A percentile compares a stretch with the other conserved stretches of the same genome.
Evolutionary conservation across 257 asterid genomes (phyloP).

Genomic region (Solanum corneliomulleri): DNA sequence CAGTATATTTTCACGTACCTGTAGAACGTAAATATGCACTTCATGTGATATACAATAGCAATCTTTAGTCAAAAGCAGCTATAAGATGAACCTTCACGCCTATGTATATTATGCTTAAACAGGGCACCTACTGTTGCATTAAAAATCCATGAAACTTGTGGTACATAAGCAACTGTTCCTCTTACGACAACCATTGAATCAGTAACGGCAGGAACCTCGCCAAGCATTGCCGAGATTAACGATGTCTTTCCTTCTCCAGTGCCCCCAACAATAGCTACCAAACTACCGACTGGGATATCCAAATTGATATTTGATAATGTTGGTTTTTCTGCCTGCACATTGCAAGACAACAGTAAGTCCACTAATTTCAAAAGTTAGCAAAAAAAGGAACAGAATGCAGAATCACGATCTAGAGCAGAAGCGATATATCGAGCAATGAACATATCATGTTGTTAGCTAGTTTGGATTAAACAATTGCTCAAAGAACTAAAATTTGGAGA

Average conservation of each 20-base stretch:
- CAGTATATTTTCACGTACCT: conserved; percentile 93
- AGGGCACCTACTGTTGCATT: conserved; percentile 75
- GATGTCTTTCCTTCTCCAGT: conserved; percentile 99
- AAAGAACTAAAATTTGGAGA: neutral
- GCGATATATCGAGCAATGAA: neutral
- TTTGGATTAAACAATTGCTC: neutral
- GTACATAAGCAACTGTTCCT: conserved; percentile 90
- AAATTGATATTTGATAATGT: conserved; percentile 73
- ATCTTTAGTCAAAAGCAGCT: neutral
- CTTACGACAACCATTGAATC: conserved; percentile 59
- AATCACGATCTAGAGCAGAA: neutral
- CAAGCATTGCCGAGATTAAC: conserved; percentile 93
- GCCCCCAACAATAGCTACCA: conserved; percentile 87
- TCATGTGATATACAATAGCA: neutral
- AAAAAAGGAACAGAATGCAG: neutral
- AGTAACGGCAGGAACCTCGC: conserved; percentile 75
- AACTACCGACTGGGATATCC: conserved; percentile 82
- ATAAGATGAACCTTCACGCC: neutral
- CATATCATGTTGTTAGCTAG: neutral
- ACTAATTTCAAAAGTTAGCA: neutral
- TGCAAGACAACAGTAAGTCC: neutral
- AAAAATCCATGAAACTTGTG: conserved; percentile 98
- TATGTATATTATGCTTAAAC: neutral
- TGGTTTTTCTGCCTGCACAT: conserved; percentile 57
- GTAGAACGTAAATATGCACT: conserved; percentile 5